Conservation (phyloP, 768 basidiomycete genomes). For the Tricholoma matsutake region DNA sequence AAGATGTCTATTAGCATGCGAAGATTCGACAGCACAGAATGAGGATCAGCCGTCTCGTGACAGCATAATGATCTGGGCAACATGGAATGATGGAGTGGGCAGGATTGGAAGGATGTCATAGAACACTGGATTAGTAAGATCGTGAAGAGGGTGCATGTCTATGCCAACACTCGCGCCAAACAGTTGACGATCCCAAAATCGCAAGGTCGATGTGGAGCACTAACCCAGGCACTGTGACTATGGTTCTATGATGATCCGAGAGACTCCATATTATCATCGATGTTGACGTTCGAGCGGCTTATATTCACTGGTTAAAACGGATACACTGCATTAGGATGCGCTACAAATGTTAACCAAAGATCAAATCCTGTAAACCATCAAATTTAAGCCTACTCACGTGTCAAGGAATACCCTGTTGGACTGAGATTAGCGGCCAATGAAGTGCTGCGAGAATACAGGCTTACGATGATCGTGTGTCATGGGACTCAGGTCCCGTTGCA, state of each 20-base stretch:
- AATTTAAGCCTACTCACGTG: slow-evolving; percentile 6
- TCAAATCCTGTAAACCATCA: not conserved
- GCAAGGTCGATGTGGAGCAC: not conserved
- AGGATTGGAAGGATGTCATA: not conserved
- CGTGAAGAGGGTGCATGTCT: too few relatives aligned
- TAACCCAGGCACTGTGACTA: not conserved
- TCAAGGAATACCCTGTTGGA: slow-evolving; percentile 3
- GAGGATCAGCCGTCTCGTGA: not conserved
- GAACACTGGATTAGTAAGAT: too few relatives aligned
- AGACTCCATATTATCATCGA: not conserved
- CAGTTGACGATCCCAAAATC: not conserved
- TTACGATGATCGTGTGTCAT: slow-evolving; percentile 10
- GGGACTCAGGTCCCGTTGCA: slow-evolving; percentile 18
- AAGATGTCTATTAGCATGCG: not conserved
- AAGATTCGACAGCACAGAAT: not conserved
- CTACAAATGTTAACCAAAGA: not conserved
- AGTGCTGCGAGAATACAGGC: not conserved
- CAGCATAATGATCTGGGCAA: not conserved
- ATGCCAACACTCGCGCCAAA: not conserved
- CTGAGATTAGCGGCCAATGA: not conserved
- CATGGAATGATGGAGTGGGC: not conserved
- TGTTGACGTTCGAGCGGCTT: too few relatives aligned
- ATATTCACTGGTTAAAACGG: not conserved
- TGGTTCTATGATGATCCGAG: not conserved
- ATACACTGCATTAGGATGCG: not conserved